phyloP scores from a whole-genome alignment of 148 eudicot genomes.

The Gaultheria prostrata region DNA sequence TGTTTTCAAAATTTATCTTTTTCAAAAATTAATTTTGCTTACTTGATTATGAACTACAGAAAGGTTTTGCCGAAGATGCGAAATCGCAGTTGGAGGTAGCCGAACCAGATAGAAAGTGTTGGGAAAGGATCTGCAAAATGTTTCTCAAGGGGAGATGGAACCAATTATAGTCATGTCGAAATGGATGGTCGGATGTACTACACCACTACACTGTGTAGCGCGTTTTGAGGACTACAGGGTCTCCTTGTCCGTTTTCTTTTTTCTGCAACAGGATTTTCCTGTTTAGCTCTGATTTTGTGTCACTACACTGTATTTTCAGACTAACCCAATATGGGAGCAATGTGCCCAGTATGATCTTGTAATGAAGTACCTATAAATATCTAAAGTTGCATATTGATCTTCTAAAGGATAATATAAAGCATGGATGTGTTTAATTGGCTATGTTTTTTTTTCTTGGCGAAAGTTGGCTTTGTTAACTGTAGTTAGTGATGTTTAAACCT shows the following conservation, averaged over 20 bases:
- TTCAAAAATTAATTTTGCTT: background rate
- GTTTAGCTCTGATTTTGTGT: background rate
- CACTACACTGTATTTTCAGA: background rate
- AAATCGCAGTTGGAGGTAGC: conserved; percentile 29
- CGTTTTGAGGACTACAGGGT: no score
- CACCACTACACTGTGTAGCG: no score
- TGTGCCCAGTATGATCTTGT: background rate
- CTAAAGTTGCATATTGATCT: background rate
- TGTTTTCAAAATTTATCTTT: background rate
- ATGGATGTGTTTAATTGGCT: no score
- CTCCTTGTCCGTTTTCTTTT: no score
- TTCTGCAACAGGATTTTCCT: background rate
- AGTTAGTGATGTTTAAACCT: no score
- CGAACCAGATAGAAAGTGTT: conserved; percentile 49
- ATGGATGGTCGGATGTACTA: no score
- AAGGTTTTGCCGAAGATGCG: conserved; percentile 41
- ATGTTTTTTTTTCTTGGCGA: no score
- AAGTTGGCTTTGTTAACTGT: no score
- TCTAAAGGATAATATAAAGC: no score
- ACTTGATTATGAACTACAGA: conserved; percentile 25
- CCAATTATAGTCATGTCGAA: background rate
- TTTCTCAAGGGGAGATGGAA: conserved; percentile 43
- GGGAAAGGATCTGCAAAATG: conserved; percentile 49
- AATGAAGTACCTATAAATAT: background rate
- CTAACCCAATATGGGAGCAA: background rate